A percentile compares a stretch with the other conserved stretches of the same genome.
These are phyloP conservation scores for Rhodosporidiobolus odoratus DNA, from an alignment of 768 basidiomycete species.

Conservation along the genomic window DNA sequence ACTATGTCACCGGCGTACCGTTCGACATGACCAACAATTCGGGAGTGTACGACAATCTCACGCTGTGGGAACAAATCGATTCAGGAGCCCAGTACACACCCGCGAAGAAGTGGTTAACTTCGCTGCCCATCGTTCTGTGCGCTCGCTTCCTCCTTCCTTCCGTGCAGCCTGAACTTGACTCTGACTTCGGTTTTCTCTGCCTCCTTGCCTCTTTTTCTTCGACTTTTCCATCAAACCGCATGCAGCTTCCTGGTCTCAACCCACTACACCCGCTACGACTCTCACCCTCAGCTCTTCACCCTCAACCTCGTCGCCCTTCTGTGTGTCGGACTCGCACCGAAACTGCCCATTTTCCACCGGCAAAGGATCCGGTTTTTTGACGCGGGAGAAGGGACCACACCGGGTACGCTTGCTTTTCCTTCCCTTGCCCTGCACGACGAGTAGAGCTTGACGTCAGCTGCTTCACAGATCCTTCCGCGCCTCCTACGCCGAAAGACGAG, in stretches of 20 bases:
- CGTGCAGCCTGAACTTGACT: not conserved
- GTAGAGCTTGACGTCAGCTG: not conserved
- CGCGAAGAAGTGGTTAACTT: constrained; percentile 92
- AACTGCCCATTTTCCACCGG: constrained; percentile 61
- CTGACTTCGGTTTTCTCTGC: not conserved
- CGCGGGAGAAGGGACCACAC: constrained; percentile 18
- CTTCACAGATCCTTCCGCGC: constrained; percentile 25
- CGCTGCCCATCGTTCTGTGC: constrained; percentile 84
- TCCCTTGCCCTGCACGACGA: not conserved
- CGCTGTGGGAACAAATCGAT: constrained; percentile 99
- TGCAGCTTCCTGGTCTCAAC: constrained; percentile 94
- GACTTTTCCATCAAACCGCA: not conserved
- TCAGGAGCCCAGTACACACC: constrained; percentile 98
- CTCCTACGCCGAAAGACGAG: constrained; percentile 20
- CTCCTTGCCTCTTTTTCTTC: not conserved
- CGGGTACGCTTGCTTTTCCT: constrained; percentile 7
- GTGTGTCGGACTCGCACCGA: constrained; percentile 77
- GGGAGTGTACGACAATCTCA: constrained; percentile 94
- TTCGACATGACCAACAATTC: constrained; percentile 81
- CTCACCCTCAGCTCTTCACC: constrained; percentile 69
- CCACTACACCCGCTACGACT: constrained; percentile 95
- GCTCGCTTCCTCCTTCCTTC: constrained; percentile 1
- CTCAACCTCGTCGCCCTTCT: constrained; percentile 74
- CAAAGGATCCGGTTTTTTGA: constrained; percentile 43
- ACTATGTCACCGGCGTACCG: constrained; percentile 94